Evolutionary conservation across 768 basidiomycete genomes (phyloP), one percentile per base, ranked within the genome.

Genomic region (Termitomyces bulborhizus): DNA sequence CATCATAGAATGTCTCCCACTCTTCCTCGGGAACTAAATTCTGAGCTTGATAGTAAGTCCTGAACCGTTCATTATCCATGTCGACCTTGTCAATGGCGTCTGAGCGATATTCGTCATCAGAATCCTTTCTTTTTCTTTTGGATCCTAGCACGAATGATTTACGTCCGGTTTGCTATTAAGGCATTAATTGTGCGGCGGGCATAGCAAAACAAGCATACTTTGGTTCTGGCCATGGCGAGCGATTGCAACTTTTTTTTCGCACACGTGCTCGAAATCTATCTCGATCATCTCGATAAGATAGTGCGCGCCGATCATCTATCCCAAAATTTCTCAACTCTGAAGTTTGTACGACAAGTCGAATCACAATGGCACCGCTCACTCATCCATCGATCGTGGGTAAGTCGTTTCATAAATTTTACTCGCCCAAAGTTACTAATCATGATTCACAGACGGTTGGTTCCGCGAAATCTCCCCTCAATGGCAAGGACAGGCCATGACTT

Each of bases 401-500:
- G 59, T 53, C n/a, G 41, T n/a, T 32, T 12, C 15, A 60, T 6
- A 65, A 61, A 47, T 11, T 40, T 9, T 27, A 31, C 39, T 7
- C 26, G 13, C 3, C 12, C 9, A 15, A 37, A 40, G 37, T 53
- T 4, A 15, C 41, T 40, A 8, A 58, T 39, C 40, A 6, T 13
- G 13, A 32, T 12, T 49, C 43, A 36, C 46, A 73, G 93, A 94
- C 77, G 93, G 94, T 70, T 96, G 93, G 93, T 98, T 95, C 78
- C 83, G 90, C 57, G 94, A 98, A 74, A 88, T 93, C 63, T 92
- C 90, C 27, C 82, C 90, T 16, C 94, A 98, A 75, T 98, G 94
- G 94, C 93, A 90, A 6, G 95, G 94, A 46, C 93, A 97, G 74
- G 96, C 96, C 49, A 93, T 97, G 93, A 92, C 91, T 51, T 78